Evolutionary conservation across 2,329 filamentous ascomycete genomes (phyloP), one percentile per base, ranked within the genome.

Genomic region (Incumbomyces delicatus): DNA sequence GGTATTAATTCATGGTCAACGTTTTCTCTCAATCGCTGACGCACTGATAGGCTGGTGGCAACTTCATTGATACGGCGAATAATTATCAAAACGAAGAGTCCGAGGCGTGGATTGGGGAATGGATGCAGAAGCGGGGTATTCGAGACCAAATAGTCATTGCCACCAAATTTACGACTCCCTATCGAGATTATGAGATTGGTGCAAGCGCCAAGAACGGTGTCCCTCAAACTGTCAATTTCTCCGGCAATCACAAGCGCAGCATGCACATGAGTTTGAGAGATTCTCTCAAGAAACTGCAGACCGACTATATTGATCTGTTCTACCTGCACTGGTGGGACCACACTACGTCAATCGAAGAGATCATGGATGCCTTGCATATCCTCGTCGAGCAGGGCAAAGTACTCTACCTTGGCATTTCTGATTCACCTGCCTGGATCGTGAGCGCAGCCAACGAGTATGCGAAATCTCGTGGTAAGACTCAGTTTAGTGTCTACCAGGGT

Each of bases 111-210:
- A 67, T 87, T 47, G 83, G 83, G 31, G 79, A 83, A 54, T 87
- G 46, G 56, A 54, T 58, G 77, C 69, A 72, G 56, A 72, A 73
- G 50, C 74, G 78, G 8, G 70, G 73, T n/a, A 76, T 76, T 49
- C 74, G 83, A 18, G 81, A 85, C 54, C 69, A 83, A 59, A 76
- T 87, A 63, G 80, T 86, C 13, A 68, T 86, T 45, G 80, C 82
- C 1, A 85, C 81, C 47, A 87, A 87, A 60, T 84, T 72, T 60
- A 78, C 77, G 1, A 80, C 75, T 18, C 75, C 75, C 57, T 83
- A 73, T 61, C 66, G 61, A 27, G 54, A 54, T 12, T 51, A 66
- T 39, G 63, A 65, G 18, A 54, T 65, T n/a, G 68, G 69, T 1
- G 66, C 64, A 41, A 62, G 61, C 22, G 39, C 39, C 17, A 12